Base-by-base conservation (phyloP, 495 filamentous ascomycete genomes). In the Aspergillus nanangensis region DNA sequence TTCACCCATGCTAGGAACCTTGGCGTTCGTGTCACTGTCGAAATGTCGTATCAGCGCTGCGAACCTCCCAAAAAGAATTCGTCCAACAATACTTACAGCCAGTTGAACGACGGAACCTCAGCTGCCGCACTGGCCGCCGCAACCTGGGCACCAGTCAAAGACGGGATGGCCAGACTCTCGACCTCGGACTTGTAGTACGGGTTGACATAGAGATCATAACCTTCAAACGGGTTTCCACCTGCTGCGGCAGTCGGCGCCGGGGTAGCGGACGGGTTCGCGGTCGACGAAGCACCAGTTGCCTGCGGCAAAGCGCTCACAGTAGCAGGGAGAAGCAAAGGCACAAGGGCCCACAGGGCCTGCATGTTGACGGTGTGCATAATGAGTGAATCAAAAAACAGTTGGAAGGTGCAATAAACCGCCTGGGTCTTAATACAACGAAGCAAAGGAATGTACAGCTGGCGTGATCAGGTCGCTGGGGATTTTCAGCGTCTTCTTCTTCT, bases 61-160 rank as follows among this genome's bases (percentile, higher is more conserved):
- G n/a, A n/a, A n/a, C n/a, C n/a, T n/a, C n/a, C n/a, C n/a, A n/a
- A n/a, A n/a, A n/a, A n/a, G n/a, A n/a, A n/a, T n/a, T n/a, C n/a
- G n/a, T n/a, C n/a, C n/a, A n/a, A n/a, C n/a, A n/a, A n/a, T 19
- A 48, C 78, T 66, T 66, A 82, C 79, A 87, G 69, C 85, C 85
- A 89, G 45, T 80, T 61, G 69, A 88, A 88, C 41, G 77, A 80
- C 32, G 81, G 82, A 36, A 86, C 69, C 14, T 86, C 65, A 38
- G 83, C 84, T 31, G 83, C 83, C 51, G 62, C 60, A 31, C 61
- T 73, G 0, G 67, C 69, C 19, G 60, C 62, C 19, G 57, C 53
- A 5, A 61, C 62, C 7, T 77, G 38, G 34, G 70, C 46, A 2
- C 53, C 65, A 4, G 61, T 60, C 48, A 71, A 55, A 4, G 77